Conservation (phyloP, 2,329 filamentous ascomycete genomes). For the Aspergillus intermedius region DNA sequence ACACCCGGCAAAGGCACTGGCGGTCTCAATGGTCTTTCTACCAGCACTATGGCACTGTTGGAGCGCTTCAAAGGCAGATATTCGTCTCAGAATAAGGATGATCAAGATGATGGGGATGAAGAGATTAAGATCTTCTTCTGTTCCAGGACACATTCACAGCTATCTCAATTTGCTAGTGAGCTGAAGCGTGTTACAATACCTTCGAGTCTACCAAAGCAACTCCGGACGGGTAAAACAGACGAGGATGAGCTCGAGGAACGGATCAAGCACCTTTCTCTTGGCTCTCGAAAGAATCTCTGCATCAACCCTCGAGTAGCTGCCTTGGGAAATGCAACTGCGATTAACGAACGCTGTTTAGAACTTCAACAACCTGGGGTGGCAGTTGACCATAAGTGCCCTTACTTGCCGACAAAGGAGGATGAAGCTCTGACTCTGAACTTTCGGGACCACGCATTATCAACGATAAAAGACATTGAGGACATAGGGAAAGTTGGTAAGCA, state of each 20-base stretch:
- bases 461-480: conserved; percentile 89
- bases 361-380: conserved; percentile 66
- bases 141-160: conserved; percentile 85
- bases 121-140: conserved; percentile 85
- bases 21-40: conserved; percentile 52
- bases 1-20: conserved; percentile 21
- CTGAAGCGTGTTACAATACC: conserved; percentile 72
- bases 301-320: conserved; percentile 78
- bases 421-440: conserved; percentile 69
- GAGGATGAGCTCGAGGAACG: conserved; percentile 45
- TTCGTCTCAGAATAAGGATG: conserved; percentile 22
- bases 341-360: conserved; percentile 90
- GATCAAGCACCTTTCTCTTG: conserved; percentile 75
- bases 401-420: conserved; percentile 71
- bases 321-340: conserved; percentile 65
- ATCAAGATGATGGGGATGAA: conserved; percentile 48
- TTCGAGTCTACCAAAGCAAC: conserved; percentile 55
- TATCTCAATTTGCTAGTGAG: conserved; percentile 82
- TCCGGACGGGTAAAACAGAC: conserved; percentile 17
- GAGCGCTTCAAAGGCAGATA: conserved; percentile 53
- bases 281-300: conserved; percentile 79
- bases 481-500: conserved; percentile 69
- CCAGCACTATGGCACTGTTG: conserved; percentile 68
- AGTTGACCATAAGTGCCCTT: conserved; percentile 64
- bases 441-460: conserved; percentile 75